Base-by-base conservation (phyloP, 768 basidiomycete species). In the Inosperma sp. region DNA sequence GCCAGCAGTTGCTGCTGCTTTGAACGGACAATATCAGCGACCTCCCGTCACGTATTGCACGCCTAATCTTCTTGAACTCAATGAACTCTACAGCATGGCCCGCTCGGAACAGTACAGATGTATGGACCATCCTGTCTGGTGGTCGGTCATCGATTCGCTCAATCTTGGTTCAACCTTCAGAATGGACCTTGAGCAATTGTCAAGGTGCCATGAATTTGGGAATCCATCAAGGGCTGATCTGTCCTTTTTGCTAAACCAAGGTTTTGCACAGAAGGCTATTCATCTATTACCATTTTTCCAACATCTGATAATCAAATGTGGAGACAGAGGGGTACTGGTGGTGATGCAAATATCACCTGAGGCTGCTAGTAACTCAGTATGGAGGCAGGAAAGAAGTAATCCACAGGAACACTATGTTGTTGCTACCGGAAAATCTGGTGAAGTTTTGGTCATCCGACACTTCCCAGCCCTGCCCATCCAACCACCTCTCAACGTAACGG, bases 251-350 rank as follows among this genome's bases (percentile, higher is more conserved):
- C 62, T 78, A n/a, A 75, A 83, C 7, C 67, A 81, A 35, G 93
- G 93, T 5, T 61, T 90, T 26, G 80, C 80, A 0, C 89, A 88
- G 62, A 91, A 86, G 82, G 86, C 88, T 6, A 68, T 93, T 43
- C 78, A 83, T 55, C 77, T 94, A 5, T 76, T 96, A 5, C 91
- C 93, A 0, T 87, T 89, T 69, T 86, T 97, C 62, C 80, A 83
- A 54, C 80, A 88, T 56, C 71, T 96, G 25, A 73, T 95, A 61
- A 75, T 97, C 62, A 97, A 97, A 68, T 88, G 86, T 51, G 93
- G 94, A 13, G 71, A 76, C 9, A 69, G 72, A 40, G 89, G 90
- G 16, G 79, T 84, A 16, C 47, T 90, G 43, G 71, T 81, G 17
- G 81, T 72, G 4, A 82, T 87, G 79, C 78, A 77, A 33, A 66